Conservation (phyloP, 805 yeast species). For the Nakazawaea anatomiae region DNA sequence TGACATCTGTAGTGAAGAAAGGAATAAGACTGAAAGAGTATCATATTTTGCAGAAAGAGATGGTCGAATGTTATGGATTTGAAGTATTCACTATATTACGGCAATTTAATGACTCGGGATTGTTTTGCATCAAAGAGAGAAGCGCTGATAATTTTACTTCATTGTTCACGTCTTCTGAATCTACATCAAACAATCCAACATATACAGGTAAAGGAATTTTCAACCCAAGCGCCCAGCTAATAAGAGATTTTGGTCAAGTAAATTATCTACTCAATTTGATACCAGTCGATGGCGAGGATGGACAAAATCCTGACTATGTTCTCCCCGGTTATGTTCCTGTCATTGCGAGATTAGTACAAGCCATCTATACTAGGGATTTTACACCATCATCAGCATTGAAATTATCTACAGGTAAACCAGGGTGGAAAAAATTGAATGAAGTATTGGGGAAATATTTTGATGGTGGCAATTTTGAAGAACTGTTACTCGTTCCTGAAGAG, state of each 20-base stretch:
- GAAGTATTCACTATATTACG: constrained; percentile 41
- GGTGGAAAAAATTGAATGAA: constrained; percentile 35
- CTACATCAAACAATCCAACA: background rate
- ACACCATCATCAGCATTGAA: constrained; percentile 6
- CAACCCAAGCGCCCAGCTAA: constrained; percentile 17
- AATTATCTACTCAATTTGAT: constrained; percentile 41
- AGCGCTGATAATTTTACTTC: constrained; percentile 10
- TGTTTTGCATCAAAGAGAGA: constrained; percentile 33
- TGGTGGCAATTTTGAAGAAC: constrained; percentile 26
- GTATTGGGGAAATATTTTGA: constrained; percentile 32
- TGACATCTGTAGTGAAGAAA: constrained; percentile 57
- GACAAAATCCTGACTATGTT: constrained; percentile 46
- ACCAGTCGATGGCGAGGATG: constrained; percentile 33
- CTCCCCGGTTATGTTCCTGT: constrained; percentile 84
- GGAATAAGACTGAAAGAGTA: constrained; percentile 68
- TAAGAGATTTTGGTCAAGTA: constrained; percentile 27
- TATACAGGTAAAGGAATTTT: background rate
- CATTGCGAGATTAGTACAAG: constrained; percentile 60
- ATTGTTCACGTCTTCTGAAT: constrained; percentile 11
- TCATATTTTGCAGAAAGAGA: constrained; percentile 44
- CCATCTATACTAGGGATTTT: constrained; percentile 54
- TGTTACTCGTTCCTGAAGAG: constrained; percentile 23
- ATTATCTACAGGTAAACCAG: constrained; percentile 22
- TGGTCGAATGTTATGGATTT: constrained; percentile 63
- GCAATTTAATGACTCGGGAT: constrained; percentile 39